Evolutionary conservation across 768 basidiomycete genomes (phyloP).

Genomic region (Gautieria morchelliformis): DNA sequence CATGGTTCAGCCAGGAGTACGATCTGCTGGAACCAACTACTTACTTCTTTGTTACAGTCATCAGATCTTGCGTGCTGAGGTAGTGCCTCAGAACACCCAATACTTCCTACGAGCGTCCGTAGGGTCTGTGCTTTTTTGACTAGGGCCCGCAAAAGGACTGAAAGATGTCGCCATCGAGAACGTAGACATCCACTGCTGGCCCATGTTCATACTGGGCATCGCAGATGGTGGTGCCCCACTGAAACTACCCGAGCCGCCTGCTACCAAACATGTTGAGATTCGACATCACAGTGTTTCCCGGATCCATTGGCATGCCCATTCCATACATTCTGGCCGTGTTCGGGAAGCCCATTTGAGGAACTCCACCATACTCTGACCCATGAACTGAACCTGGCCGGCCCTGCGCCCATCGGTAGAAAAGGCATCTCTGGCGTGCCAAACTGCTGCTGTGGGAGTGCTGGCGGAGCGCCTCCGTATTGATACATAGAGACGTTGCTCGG

Average conservation of each 20-base stretch:
- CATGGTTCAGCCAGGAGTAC: not conserved
- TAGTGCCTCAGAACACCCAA: constrained; percentile 76
- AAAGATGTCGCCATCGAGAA: constrained; percentile 84
- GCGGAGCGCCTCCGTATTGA: constrained; percentile 32
- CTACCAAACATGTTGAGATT: constrained; percentile 57
- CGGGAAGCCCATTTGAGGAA: constrained; percentile 52
- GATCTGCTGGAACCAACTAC: constrained; percentile 21
- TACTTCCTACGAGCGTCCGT: constrained; percentile 80
- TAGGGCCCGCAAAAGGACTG: constrained; percentile 73
- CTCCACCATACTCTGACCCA: constrained; percentile 66
- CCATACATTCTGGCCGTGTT: constrained; percentile 69
- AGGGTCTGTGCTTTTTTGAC: constrained; percentile 69
- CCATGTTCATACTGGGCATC: constrained; percentile 29
- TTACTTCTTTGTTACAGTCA: constrained; percentile 94
- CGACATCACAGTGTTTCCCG: constrained; percentile 61
- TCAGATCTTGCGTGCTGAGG: constrained; percentile 85
- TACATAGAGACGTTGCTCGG: constrained; percentile 30
- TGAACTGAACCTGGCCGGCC: constrained; percentile 49
- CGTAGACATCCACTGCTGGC: constrained; percentile 66
- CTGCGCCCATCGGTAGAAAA: constrained; percentile 57
- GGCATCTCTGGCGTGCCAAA: constrained; percentile 50
- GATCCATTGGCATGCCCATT: constrained; percentile 49
- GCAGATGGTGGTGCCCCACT: constrained; percentile 39
- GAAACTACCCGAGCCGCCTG: constrained; percentile 47
- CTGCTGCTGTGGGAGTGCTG: constrained; percentile 29